Percentiles rank a stretch among this genome's conserved stretches.
phyloP scores from a whole-genome alignment of 257 asterid species.

The Sherardia arvensis region DNA sequence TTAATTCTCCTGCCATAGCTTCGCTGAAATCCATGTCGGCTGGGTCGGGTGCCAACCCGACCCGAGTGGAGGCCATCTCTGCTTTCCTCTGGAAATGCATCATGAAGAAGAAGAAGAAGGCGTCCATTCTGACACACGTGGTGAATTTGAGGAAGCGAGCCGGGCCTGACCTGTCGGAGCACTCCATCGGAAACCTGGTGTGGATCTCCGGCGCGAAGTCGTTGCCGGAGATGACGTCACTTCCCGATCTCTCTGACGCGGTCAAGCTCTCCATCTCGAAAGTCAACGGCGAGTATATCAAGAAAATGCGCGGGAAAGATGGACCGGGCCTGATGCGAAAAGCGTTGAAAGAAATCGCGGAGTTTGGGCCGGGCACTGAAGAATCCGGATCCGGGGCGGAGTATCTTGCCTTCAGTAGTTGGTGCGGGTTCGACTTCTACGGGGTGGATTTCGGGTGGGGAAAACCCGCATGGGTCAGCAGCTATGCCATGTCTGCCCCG shows the following conservation, averaged over 20 bases:
- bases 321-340: slow-evolving; percentile 33
- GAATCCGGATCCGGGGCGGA: slow-evolving; percentile 20
- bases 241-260: slow-evolving; percentile 24
- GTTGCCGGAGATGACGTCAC: neutral
- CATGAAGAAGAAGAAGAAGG: slow-evolving; percentile 19
- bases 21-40: slow-evolving; percentile 27
- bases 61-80: slow-evolving; percentile 58
- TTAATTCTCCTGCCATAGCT: slow-evolving; percentile 29
- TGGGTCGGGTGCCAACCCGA: slow-evolving; percentile 13
- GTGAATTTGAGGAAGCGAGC: slow-evolving; percentile 54
- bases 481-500: slow-evolving; percentile 39
- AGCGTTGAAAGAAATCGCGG: slow-evolving; percentile 40
- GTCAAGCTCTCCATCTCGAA: slow-evolving; percentile 29
- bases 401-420: slow-evolving; percentile 52
- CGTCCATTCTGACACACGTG: slow-evolving; percentile 53
- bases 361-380: slow-evolving; percentile 21
- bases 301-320: slow-evolving; percentile 31
- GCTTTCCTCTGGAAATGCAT: slow-evolving; percentile 56
- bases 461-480: slow-evolving; percentile 60
- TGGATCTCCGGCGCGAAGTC: slow-evolving; percentile 50
- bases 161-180: slow-evolving; percentile 25
- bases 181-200: slow-evolving; percentile 48
- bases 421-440: slow-evolving; percentile 70
- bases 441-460: slow-evolving; percentile 80
- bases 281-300: slow-evolving; percentile 32